phyloP scores from a whole-genome alignment of 352 stramenopile species.

The Hyaloperonospora arabidopsidis region DNA sequence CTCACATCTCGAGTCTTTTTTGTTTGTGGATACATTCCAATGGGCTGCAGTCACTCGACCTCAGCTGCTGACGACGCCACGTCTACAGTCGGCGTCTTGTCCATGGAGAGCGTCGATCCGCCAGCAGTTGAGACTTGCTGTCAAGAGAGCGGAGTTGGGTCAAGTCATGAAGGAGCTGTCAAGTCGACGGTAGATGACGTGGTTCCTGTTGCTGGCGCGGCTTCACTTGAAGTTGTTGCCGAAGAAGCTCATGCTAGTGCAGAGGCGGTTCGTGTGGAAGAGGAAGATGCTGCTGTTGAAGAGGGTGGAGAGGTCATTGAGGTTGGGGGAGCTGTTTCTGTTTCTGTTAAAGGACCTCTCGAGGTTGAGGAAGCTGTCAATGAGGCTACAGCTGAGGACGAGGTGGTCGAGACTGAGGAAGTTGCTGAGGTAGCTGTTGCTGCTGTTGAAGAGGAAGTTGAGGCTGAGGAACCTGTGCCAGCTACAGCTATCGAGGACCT shows the following conservation, averaged over 20 bases:
- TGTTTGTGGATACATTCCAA: constrained; percentile 19
- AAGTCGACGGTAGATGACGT: constrained; percentile 4
- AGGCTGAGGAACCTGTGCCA: not conserved
- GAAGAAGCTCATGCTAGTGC: not conserved
- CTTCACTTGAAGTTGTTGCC: constrained; percentile 1
- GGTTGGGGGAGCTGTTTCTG: not conserved
- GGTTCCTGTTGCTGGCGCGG: constrained; percentile 11
- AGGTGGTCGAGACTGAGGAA: not conserved
- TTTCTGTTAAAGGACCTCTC: too few species aligned
- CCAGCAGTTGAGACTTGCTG: too few species aligned
- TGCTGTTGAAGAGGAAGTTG: not conserved
- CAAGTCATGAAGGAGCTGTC: too few species aligned
- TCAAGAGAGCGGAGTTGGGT: too few species aligned
- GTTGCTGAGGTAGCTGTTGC: too few species aligned
- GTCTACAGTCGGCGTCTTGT: too few species aligned
- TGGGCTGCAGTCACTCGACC: constrained; percentile 52
- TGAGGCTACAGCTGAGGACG: not conserved
- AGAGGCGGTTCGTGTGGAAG: constrained; percentile 9
- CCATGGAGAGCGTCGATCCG: too few species aligned
- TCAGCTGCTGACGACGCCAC: too few species aligned
- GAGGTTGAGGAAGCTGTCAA: too few species aligned
- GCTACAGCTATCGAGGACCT: not conserved
- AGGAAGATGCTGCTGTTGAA: constrained; percentile 9
- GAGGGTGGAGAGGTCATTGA: constrained; percentile 9
- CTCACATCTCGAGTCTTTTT: constrained; percentile 5